phyloP scores from a whole-genome alignment of 2,329 filamentous ascomycete species.

The Xylariales sp. region DNA sequence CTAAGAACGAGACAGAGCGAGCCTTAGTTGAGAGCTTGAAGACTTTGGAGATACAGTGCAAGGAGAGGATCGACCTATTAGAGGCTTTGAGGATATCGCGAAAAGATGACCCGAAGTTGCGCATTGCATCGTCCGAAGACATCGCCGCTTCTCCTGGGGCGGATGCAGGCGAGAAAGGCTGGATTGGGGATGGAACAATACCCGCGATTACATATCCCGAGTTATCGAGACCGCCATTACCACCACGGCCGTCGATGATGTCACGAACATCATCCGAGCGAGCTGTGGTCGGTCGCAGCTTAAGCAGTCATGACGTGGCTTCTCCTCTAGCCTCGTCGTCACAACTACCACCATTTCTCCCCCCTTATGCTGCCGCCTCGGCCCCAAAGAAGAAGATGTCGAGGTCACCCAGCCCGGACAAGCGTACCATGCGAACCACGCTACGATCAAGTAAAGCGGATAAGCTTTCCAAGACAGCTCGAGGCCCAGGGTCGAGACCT shows the following conservation, averaged over 20 bases:
- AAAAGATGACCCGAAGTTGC: slow-evolving; percentile 32
- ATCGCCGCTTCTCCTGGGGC: slow-evolving; percentile 13
- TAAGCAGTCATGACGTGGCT: slow-evolving; percentile 17
- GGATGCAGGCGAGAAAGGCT: slow-evolving; percentile 41
- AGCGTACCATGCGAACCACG: slow-evolving; percentile 58
- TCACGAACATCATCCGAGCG: slow-evolving; percentile 48
- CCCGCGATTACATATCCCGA: slow-evolving; percentile 76
- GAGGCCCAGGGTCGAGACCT: slow-evolving; percentile 36
- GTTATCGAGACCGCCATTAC: slow-evolving; percentile 63
- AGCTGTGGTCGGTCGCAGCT: slow-evolving; percentile 32
- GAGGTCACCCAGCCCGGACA: slow-evolving; percentile 55
- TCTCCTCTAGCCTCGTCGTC: slow-evolving; percentile 22
- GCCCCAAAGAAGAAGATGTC: slow-evolving; percentile 31
- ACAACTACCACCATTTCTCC: slow-evolving; percentile 19
- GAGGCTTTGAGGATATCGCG: slow-evolving; percentile 71
- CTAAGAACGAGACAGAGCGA: slow-evolving; percentile 77
- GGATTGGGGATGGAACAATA: slow-evolving; percentile 77
- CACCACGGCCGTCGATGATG: slow-evolving; percentile 54
- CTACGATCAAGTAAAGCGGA: slow-evolving; percentile 47
- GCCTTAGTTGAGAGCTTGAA: slow-evolving; percentile 76
- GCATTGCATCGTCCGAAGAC: slow-evolving; percentile 20
- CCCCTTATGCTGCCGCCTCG: slow-evolving; percentile 27
- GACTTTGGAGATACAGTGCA: slow-evolving; percentile 84
- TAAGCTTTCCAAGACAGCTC: slow-evolving; percentile 33
- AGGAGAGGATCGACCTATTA: slow-evolving; percentile 84